A percentile compares a stretch with the other conserved stretches of the same genome.
Conservation (phyloP, 2,329 filamentous ascomycete genomes). For the Fusarium sacchari region DNA sequence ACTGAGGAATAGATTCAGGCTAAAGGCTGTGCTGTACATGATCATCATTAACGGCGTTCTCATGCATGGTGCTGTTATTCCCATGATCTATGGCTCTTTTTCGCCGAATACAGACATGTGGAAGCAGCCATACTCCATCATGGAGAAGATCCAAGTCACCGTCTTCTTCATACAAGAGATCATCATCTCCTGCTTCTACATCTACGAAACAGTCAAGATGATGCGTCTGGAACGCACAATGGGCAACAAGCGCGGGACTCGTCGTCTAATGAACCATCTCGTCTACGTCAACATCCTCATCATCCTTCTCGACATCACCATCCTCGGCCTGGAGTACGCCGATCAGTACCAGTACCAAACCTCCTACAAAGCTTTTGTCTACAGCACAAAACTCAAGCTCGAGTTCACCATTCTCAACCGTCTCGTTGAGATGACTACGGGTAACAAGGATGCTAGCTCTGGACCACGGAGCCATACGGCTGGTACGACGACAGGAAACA, state of each 20-base stretch:
- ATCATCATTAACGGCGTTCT: slow-evolving; percentile 65
- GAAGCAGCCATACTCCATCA: slow-evolving; percentile 52
- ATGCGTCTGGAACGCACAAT: slow-evolving; percentile 54
- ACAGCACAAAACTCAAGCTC: slow-evolving; percentile 53
- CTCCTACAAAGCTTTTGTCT: slow-evolving; percentile 51
- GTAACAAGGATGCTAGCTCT: slow-evolving; percentile 40
- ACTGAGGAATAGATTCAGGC: slow-evolving; percentile 58
- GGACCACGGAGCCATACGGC: slow-evolving; percentile 32
- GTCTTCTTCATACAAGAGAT: slow-evolving; percentile 66
- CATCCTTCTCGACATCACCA: slow-evolving; percentile 57
- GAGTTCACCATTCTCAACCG: slow-evolving; percentile 54
- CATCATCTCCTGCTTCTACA: slow-evolving; percentile 63
- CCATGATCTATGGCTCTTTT: slow-evolving; percentile 65
- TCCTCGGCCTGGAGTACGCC: slow-evolving; percentile 51
- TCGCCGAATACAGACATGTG: slow-evolving; percentile 37
- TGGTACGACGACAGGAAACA: slow-evolving; percentile 17
- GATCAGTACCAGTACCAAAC: slow-evolving; percentile 51
- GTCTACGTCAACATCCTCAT: slow-evolving; percentile 58
- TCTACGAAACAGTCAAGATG: slow-evolving; percentile 62
- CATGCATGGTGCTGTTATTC: slow-evolving; percentile 62
- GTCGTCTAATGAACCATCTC: slow-evolving; percentile 51
- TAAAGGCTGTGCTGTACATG: slow-evolving; percentile 64
- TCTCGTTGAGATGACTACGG: slow-evolving; percentile 48
- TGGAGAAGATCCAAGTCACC: slow-evolving; percentile 66
- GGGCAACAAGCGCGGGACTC: slow-evolving; percentile 34